Base-by-base conservation (phyloP, 768 basidiomycete species). In the Collybiopsis confluens region DNA sequence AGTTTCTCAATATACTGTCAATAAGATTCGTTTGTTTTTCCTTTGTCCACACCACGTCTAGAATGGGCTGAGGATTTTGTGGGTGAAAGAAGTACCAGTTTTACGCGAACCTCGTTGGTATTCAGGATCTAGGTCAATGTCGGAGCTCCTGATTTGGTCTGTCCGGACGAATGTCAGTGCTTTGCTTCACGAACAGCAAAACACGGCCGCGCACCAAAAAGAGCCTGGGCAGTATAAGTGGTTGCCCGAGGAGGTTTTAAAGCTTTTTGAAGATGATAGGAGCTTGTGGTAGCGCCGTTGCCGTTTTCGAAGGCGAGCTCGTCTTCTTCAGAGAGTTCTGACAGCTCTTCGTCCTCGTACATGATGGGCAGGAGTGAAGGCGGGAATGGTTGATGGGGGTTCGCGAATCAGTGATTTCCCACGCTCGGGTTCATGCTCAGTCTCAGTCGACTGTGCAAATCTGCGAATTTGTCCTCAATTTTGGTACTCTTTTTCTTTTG, bases 11-110 rank as follows among this genome's bases (percentile, higher is more conserved):
- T 15, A 91, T 75, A 3, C 86, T 88, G 64, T 92, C 90, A 37
- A 92, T 82, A 23, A 92, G 74, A 0, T 81, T 81, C 15, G 84
- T 79, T 64, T 91, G 88, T 65, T 91, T 90, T 2, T 72, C 60
- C 55, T 88, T 86, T 0, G 86, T 74, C 90, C 90, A 92, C 0
- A 92, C 90, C 26, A 92, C 82, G 43, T 84, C 88, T 88, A 55
- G 23, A 20, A 26, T 20, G 28, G 53, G 7, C 38, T 23, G 38
- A 27, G n/a, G 16, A 40, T 20, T 18, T 37, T 18, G 9, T 6
- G 38, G 30, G 45, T 28, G 16, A 41, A 23, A 24, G 30, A 33
- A 53, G 38, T 26, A 11, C 1, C 13, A 24, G 21, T 24, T 2
- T 13, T 33, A 20, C 33, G 50, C 65, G 15, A 47, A 84, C 85